Percentiles rank a stretch among this genome's conserved stretches.
Evolutionary conservation across 2,329 filamentous ascomycete species (phyloP).

Genomic region (Paecilomyces sp.): DNA sequence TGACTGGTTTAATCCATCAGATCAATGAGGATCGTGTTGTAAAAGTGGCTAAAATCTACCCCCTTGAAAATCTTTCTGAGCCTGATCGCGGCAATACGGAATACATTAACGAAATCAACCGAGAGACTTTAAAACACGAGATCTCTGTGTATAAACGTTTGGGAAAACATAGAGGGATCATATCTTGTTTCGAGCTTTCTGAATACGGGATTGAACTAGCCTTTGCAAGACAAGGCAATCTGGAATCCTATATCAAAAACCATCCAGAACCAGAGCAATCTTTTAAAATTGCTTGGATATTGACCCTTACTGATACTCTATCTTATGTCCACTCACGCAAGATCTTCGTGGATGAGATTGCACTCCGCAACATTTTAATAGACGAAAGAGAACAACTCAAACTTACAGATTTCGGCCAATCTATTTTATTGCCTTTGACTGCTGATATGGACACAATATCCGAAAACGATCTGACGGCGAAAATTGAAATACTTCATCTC

Average conservation of each 20-base stretch:
- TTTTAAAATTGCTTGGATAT: conserved; percentile 10
- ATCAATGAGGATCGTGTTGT: not conserved
- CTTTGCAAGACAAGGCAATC: conserved; percentile 9
- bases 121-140: conserved; percentile 7
- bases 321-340: conserved; percentile 7
- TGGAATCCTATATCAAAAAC: conserved; percentile 9
- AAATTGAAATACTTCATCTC: not conserved
- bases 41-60: not conserved
- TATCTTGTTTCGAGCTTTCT: conserved; percentile 9
- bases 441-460: not conserved
- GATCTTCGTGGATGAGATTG: conserved; percentile 11
- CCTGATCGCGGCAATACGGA: conserved; percentile 2
- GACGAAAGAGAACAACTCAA: not conserved
- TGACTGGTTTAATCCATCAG: not conserved
- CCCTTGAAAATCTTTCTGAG: conserved; percentile 1
- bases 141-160: conserved; percentile 9
- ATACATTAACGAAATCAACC: conserved; percentile 11
- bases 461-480: not conserved
- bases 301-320: conserved; percentile 8
- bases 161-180: conserved; percentile 8
- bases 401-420: not conserved
- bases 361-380: conserved; percentile 10
- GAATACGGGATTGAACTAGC: conserved; percentile 11
- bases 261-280: conserved; percentile 8
- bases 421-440: not conserved